Evolutionary conservation across 768 basidiomycete species (phyloP).

Genomic region (Mycena vitilis): DNA sequence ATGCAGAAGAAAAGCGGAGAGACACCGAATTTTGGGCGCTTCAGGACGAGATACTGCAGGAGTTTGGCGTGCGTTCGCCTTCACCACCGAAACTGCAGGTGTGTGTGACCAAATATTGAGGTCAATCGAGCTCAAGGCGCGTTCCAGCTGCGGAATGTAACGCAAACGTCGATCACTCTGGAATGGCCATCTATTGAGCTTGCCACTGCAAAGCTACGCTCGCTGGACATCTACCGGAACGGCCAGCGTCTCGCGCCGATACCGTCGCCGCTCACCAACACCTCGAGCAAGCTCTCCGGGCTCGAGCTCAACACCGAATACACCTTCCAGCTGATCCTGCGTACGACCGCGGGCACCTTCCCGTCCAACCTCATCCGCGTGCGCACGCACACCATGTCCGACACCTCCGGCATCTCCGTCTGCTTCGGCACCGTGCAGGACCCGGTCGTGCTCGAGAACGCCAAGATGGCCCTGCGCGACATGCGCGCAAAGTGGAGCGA

Average conservation of each 20-base stretch:
- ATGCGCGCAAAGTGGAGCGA: slow-evolving; percentile 94
- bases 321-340: slow-evolving; percentile 93
- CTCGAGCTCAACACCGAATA: slow-evolving; percentile 88
- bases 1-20: slow-evolving; percentile 83
- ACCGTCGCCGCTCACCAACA: slow-evolving; percentile 84
- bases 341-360: slow-evolving; percentile 92
- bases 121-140: neutral
- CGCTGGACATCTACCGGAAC: slow-evolving; percentile 94
- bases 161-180: slow-evolving; percentile 95
- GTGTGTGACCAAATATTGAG: slow-evolving; percentile 33
- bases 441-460: slow-evolving; percentile 77
- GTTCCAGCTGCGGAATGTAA: slow-evolving; percentile 85
- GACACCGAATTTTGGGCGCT: slow-evolving; percentile 87
- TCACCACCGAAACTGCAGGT: no score
- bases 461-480: slow-evolving; percentile 81
- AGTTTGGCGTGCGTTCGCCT: no score
- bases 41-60: slow-evolving; percentile 84
- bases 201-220: slow-evolving; percentile 86
- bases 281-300: slow-evolving; percentile 88
- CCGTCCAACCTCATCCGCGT: slow-evolving; percentile 86
- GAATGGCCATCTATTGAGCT: slow-evolving; percentile 93
- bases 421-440: slow-evolving; percentile 95
- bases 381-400: slow-evolving; percentile 92
- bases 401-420: slow-evolving; percentile 94
- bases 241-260: slow-evolving; percentile 88